phyloP scores from a whole-genome alignment of 164 flowering plant species.

The Hamamelis virginiana region DNA sequence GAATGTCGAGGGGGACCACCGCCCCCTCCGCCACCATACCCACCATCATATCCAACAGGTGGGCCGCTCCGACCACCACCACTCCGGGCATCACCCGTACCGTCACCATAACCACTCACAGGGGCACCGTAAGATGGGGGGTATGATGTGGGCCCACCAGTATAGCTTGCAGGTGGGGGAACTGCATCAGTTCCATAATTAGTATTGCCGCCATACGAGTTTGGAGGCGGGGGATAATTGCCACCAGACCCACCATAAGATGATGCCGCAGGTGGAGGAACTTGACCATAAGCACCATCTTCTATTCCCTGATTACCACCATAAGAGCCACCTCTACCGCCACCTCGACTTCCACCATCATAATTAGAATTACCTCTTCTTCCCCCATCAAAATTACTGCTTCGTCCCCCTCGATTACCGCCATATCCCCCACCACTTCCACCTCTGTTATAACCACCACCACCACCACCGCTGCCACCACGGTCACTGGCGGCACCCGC shows the following conservation, averaged over 20 bases:
- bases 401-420: slow-evolving; percentile 33
- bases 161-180: slow-evolving; percentile 78
- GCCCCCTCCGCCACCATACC: slow-evolving; percentile 55
- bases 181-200: slow-evolving; percentile 69
- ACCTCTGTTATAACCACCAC: slow-evolving; percentile 23
- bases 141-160: slow-evolving; percentile 67
- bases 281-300: slow-evolving; percentile 58
- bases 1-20: slow-evolving; percentile 44
- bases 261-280: slow-evolving; percentile 42
- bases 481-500: slow-evolving; percentile 41
- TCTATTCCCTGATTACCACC: slow-evolving; percentile 57
- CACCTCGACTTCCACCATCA: slow-evolving; percentile 26
- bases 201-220: slow-evolving; percentile 50
- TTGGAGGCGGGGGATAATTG: slow-evolving; percentile 47
- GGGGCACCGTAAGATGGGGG: slow-evolving; percentile 86
- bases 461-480: slow-evolving; percentile 39
- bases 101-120: slow-evolving; percentile 46
- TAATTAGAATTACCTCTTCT: slow-evolving; percentile 29
- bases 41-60: slow-evolving; percentile 44
- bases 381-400: slow-evolving; percentile 38
- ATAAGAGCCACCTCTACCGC: slow-evolving; percentile 48
- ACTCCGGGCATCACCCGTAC: slow-evolving; percentile 34
- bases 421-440: slow-evolving; percentile 32
- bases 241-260: slow-evolving; percentile 63
- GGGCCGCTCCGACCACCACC: slow-evolving; percentile 47